Evolutionary conservation across 331 rosid species (phyloP), one percentile per base, ranked within the genome.

Genomic region (Pyrus hybrid): DNA sequence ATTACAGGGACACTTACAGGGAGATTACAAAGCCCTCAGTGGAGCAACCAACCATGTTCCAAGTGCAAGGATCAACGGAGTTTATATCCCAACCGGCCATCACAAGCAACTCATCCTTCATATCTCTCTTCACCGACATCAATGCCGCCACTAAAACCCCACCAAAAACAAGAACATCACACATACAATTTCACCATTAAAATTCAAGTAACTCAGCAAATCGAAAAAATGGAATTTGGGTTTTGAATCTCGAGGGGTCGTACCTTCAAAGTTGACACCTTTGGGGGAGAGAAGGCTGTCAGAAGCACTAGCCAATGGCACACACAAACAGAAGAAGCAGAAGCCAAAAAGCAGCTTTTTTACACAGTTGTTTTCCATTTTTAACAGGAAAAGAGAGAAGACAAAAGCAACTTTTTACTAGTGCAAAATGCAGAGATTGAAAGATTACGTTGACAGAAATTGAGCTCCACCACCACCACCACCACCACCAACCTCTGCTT

Each of bases 21-120:
- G 97, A 89, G 81, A 89, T 73, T 5, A 95, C 99, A 83, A 80
- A 83, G 71, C 93, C 88, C 85, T 89, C 97, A 3, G 76, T 1
- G 79, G 99, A 95, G 87, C 97, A 92, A 84, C 82, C 96, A 26
- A 92, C 90, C 97, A 86, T 90, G 82, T 85, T 76, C 99, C 99
- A 92, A 75, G 99, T 92, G 63, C 99, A 95, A 51, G 99, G 99
- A 76, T 95, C 98, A 73, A 92, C 99, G 30, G 99, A 95, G 79
- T 92, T 90, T 54, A 92, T 89, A 79, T 95, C 97, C 97, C 98
- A 95, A 51, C 90, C 99, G 68, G 70, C 80, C 97, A 92, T 81
- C 60, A 82, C 96, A 61, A 28, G 75, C 78, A 79, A 37, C 45
- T 83, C 86, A 78, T 89, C 98, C 74, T 78, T 84, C 91, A 95